Evolutionary conservation across 2,329 filamentous ascomycete genomes (phyloP), one percentile per base, ranked within the genome.

Genomic region (Tolypocladium cylindrosporum): DNA sequence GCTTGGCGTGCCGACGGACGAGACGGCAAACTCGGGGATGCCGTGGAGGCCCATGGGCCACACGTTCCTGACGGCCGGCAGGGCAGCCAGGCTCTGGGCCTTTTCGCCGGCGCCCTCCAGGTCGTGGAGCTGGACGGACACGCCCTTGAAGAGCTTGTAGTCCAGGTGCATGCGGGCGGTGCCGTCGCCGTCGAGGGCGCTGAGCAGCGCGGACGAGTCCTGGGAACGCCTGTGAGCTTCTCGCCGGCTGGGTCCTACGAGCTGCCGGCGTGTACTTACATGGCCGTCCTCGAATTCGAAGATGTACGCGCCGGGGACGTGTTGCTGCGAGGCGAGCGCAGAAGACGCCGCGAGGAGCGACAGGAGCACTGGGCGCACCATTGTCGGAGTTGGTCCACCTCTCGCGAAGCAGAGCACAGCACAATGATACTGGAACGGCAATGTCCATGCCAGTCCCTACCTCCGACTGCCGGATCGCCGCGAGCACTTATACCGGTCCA

Each of bases 121-220:
- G 58, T 82, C 74, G 56, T 77, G 72, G 66, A 83, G 75, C 63
- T 79, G 73, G 59, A 84, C 75, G 3, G 81, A 82, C 1, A 74
- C 75, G 57, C 80, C 81, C 63, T 77, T 79, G 74, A 83, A 83
- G 24, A 82, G 71, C 62, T 75, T 71, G 64, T 75, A 79, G 61
- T 78, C 70, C 58, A 81, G 72, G 54, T 76, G 73, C 73, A 78
- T 74, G 57, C 77, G 77, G 50, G 74, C 74, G 37, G 69, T 66
- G 50, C 75, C 77, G 21, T 68, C 13, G 11, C 24, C 24, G 3
- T 19, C 21, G 43, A 48, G 21, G 21, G 43, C 43, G 13, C 14
- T 13, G 24, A 48, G 43, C 24, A 48, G 24, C 14, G 24, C 11
- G 13, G 43, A 27, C 16, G 43, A 16, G 24, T 48, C 43, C 43